Percentiles rank a stretch among this genome's conserved stretches.
Evolutionary conservation across 257 asterid genomes (phyloP).

Genomic region (Coffea eugenioides): DNA sequence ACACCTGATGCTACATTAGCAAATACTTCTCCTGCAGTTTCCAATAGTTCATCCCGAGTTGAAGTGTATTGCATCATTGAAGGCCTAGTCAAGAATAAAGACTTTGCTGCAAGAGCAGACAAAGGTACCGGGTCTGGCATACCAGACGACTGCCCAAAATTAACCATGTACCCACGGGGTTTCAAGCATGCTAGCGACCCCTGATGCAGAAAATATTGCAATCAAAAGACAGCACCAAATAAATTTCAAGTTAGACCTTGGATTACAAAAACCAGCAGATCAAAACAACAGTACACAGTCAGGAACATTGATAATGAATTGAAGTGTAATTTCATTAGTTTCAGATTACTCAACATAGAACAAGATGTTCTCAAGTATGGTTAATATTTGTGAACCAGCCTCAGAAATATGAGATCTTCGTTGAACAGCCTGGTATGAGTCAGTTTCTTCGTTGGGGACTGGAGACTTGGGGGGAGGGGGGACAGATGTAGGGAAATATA

Average conservation of each 20-base stretch:
- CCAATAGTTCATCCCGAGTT: conserved; percentile 66
- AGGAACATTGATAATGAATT: neutral
- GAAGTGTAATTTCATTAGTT: neutral
- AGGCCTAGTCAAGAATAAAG: conserved; percentile 90
- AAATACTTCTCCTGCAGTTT: conserved; percentile 75
- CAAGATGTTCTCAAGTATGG: neutral
- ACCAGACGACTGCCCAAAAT: conserved; percentile 92
- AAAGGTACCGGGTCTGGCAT: conserved; percentile 66
- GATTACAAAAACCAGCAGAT: neutral
- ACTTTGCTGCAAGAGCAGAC: conserved; percentile 63
- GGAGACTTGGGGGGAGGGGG: too few relatives aligned
- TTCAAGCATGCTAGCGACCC: conserved; percentile 88
- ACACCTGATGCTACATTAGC: conserved; percentile 62
- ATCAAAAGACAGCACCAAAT: conserved; percentile 5
- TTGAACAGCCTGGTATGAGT: neutral
- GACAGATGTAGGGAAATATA: neutral
- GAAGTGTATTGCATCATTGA: conserved; percentile 60
- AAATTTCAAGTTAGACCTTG: neutral
- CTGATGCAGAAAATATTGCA: conserved; percentile 33
- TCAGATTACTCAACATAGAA: neutral
- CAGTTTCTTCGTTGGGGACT: neutral
- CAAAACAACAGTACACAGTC: neutral
- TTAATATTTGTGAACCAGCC: neutral
- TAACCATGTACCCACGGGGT: conserved; percentile 83
- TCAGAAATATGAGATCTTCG: neutral